These are phyloP conservation scores for Rhododendron mucronatum DNA, from an alignment of 148 eudicot species.

Conservation along the genomic window DNA sequence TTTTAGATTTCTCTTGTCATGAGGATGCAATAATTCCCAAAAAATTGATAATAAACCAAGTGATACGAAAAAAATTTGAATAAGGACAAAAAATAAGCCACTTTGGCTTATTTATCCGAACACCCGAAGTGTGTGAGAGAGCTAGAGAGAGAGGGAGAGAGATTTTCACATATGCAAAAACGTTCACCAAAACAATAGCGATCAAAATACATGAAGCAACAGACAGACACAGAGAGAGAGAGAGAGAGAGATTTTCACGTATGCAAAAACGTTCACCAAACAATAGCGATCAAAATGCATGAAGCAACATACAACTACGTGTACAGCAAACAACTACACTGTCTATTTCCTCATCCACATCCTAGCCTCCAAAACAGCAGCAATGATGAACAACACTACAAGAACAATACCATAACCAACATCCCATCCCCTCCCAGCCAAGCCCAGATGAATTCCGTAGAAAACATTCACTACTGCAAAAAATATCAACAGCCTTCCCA, in stretches of 20 bases:
- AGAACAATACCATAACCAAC: slow-evolving; percentile 50
- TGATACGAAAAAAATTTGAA: too few relatives aligned
- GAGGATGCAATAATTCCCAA: too few relatives aligned
- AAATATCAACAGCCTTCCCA: slow-evolving; percentile 58
- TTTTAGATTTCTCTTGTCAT: too few relatives aligned
- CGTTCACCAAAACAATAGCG: too few relatives aligned
- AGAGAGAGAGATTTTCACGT: neutral
- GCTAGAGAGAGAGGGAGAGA: too few relatives aligned
- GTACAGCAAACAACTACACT: neutral
- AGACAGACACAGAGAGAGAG: neutral
- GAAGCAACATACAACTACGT: neutral
- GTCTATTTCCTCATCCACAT: slow-evolving; percentile 38
- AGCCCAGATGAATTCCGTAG: slow-evolving; percentile 66
- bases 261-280: neutral
- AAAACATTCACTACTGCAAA: slow-evolving; percentile 57
- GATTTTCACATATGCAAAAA: too few relatives aligned
- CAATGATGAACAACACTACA: slow-evolving; percentile 27
- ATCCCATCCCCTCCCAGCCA: slow-evolving; percentile 64
- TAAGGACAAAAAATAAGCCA: too few relatives aligned
- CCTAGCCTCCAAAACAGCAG: slow-evolving; percentile 45
- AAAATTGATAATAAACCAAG: too few relatives aligned
- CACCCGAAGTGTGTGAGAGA: too few relatives aligned
- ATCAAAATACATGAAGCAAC: too few relatives aligned
- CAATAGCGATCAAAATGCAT: neutral
- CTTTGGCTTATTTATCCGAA: too few relatives aligned